Evolutionary conservation across 768 basidiomycete species (phyloP), one percentile per base, ranked within the genome.

Genomic region (Mycena olivaceomarginata): DNA sequence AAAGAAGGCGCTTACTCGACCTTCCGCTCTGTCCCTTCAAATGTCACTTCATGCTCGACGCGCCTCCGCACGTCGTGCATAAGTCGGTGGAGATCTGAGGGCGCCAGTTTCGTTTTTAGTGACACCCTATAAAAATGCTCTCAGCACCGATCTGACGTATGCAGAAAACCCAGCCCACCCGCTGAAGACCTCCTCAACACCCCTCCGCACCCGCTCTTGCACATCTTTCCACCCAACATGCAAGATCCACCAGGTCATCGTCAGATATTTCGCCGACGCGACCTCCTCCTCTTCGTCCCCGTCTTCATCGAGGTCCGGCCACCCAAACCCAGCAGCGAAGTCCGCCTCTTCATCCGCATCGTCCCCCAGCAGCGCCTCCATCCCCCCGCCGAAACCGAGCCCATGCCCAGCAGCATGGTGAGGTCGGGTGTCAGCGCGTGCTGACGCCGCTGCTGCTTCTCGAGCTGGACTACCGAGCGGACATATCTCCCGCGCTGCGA

Each of bases 211-310:
- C 51, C 95, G 87, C 78, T 93, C 92, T 0, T 91, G 93, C 0
- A 99, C 90, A 74, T 94, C 94, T 79, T 94, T 95, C 97, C 97
- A 98, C 0, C 98, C 97, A 5, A 97, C 94, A 82, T 98, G 94
- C 71, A 98, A 81, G 12, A 98, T 88, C 97, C 97, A 98, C 97
- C 97, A 99, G 51, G 93, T 95, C 80, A 98, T 90, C 0, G 95
- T 96, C 66, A 98, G 86, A 82, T 93, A 99, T 82, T 93, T 92
- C 75, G 92, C 78, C 48, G 78, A 53, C 18, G 78, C 78, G 13
- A 76, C 63, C 20, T 79, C 88, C 84, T 98, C 97, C 7, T 93
- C 92, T 70, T 94, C 94, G 46, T 94, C 93, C 45, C 84, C 87
- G 9, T 93, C 85, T 25, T 81, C 72, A 22, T 87, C 86, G 15